phyloP scores from a whole-genome alignment of 176 grass and related monocot species.

The Zea luxurians region DNA sequence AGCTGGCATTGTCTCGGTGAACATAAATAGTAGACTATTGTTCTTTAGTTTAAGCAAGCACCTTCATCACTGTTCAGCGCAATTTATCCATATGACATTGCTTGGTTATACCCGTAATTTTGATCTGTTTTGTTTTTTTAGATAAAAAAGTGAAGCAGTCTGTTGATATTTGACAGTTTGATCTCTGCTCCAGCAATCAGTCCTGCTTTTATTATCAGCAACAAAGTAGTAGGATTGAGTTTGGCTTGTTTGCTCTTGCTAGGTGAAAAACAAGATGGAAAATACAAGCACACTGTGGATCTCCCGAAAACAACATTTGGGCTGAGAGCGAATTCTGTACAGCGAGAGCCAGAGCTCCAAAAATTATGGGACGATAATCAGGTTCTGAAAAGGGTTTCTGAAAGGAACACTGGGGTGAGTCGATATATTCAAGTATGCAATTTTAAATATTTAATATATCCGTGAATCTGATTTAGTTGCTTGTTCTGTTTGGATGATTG shows the following conservation, averaged over 20 bases:
- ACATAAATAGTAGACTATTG: not conserved
- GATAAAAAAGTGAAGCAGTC: not conserved
- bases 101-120: not conserved
- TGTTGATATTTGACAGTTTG: slow-evolving; percentile 7
- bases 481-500: slow-evolving; percentile 40
- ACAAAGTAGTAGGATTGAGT: not conserved
- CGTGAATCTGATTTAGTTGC: slow-evolving; percentile 30
- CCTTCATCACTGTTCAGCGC: not conserved
- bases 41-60: not conserved
- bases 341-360: slow-evolving; percentile 87
- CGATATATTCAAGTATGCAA: slow-evolving; percentile 6
- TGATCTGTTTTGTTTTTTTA: not conserved
- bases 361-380: slow-evolving; percentile 95
- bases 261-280: slow-evolving; percentile 81
- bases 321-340: slow-evolving; percentile 80
- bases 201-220: not conserved
- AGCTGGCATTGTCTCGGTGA: not conserved
- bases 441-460: not conserved
- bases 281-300: slow-evolving; percentile 91
- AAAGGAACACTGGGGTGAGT: slow-evolving; percentile 88
- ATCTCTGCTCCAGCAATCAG: slow-evolving; percentile 4
- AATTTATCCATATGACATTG: not conserved
- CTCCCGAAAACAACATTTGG: slow-evolving; percentile 86
- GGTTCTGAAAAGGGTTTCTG: slow-evolving; percentile 82
- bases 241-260: slow-evolving; percentile 26